These are phyloP conservation scores for Piper longum DNA, from an alignment of 164 flowering plant species.

Conservation along the genomic window DNA sequence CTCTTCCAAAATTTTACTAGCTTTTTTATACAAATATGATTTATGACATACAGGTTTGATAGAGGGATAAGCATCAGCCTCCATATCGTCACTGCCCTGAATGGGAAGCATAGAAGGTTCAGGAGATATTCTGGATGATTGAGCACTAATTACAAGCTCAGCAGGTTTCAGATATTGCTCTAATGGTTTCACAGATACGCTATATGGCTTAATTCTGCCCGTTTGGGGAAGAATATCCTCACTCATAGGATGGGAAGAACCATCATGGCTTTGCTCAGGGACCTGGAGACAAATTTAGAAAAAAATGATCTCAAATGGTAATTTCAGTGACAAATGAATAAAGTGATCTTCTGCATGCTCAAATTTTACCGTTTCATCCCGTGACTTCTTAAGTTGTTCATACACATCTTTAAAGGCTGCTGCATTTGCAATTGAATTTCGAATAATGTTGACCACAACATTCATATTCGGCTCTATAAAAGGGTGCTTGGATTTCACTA, in stretches of 20 bases:
- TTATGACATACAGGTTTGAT: constrained; percentile 12
- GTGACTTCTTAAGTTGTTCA: constrained; percentile 43
- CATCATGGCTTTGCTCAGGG: neutral
- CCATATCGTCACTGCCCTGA: neutral
- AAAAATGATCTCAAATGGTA: neutral
- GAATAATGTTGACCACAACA: constrained; percentile 54
- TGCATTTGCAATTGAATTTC: constrained; percentile 53
- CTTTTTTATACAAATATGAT: neutral
- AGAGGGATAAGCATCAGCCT: constrained; percentile 6
- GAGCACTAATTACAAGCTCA: neutral
- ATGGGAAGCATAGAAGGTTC: neutral
- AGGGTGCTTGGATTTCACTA: constrained; percentile 61
- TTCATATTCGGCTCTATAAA: constrained; percentile 66
- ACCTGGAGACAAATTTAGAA: neutral
- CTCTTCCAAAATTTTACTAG: neutral
- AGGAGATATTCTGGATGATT: constrained; percentile 2
- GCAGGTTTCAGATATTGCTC: neutral
- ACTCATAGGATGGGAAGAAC: constrained; percentile 9
- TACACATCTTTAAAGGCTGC: constrained; percentile 55
- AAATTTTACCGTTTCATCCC: constrained; percentile 29
- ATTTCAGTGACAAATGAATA: neutral
- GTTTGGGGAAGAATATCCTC: constrained; percentile 7
- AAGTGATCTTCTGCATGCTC: neutral
- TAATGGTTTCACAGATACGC: neutral
- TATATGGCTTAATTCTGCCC: neutral